Evolutionary conservation across 305 asterid species (phyloP).

Genomic region (Fraxinus platypoda): DNA sequence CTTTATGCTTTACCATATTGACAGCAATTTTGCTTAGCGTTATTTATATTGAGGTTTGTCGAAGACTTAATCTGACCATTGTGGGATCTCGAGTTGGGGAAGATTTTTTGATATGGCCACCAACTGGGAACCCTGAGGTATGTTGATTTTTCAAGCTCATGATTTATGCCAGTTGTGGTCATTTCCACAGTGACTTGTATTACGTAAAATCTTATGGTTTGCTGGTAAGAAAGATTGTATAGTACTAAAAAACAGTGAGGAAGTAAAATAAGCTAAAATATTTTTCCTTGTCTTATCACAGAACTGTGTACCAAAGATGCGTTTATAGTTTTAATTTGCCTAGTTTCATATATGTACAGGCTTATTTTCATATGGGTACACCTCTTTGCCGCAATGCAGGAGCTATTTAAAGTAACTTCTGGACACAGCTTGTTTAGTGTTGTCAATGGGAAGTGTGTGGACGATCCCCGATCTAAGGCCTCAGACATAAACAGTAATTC

Average conservation of each 20-base stretch:
- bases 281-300: not conserved
- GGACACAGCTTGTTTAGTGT: slow-evolving; percentile 84
- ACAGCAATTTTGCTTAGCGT: slow-evolving; percentile 91
- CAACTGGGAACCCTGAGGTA: slow-evolving; percentile 91
- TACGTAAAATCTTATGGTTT: not conserved
- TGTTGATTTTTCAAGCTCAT: slow-evolving; percentile 12
- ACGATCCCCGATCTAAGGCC: slow-evolving; percentile 88
- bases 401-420: slow-evolving; percentile 75
- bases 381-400: slow-evolving; percentile 36
- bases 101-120: slow-evolving; percentile 96
- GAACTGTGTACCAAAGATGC: not conserved
- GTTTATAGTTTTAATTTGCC: not conserved
- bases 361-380: not conserved
- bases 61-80: slow-evolving; percentile 79
- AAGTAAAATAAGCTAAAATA: not conserved
- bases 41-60: slow-evolving; percentile 90
- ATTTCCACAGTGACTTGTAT: too few relatives aligned
- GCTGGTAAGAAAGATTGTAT: not conserved
- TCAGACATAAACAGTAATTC: slow-evolving; percentile 80
- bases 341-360: not conserved
- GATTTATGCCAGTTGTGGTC: not conserved
- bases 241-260: not conserved
- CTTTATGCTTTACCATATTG: slow-evolving; percentile 13
- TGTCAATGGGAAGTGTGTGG: slow-evolving; percentile 88
- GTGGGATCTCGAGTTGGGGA: slow-evolving; percentile 99